A percentile compares a stretch with the other conserved stretches of the same genome.
Conservation (phyloP, 2,329 filamentous ascomycete genomes). For the Cryphonectria naterciae region DNA sequence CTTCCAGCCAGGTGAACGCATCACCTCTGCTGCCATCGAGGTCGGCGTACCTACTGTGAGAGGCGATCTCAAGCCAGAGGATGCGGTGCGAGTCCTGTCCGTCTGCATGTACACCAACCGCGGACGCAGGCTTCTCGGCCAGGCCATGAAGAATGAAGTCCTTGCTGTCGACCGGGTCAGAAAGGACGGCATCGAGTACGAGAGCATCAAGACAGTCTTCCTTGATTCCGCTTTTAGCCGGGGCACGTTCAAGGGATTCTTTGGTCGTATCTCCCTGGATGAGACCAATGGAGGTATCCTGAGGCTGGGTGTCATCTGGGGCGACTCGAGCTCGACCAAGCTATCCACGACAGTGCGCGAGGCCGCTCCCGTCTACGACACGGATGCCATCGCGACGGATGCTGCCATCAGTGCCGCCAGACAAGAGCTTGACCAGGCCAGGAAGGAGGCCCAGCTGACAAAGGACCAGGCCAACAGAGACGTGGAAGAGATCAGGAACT, state of each 20-base stretch:
- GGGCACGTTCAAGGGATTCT: slow-evolving; percentile 12
- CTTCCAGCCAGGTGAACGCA: neutral
- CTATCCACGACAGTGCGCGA: neutral
- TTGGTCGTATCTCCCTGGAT: neutral
- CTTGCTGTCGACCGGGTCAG: neutral
- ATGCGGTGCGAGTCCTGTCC: neutral
- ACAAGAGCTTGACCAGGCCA: neutral
- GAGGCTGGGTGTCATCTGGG: slow-evolving; percentile 5
- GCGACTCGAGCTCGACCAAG: slow-evolving; percentile 8
- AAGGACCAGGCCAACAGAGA: neutral
- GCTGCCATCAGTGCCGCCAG: neutral
- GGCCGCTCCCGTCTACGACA: slow-evolving; percentile 12
- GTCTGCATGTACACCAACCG: slow-evolving; percentile 13
- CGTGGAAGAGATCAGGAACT: neutral
- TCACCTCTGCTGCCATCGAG: slow-evolving; percentile 7
- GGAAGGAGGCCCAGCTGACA: neutral
- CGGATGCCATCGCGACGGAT: slow-evolving; percentile 1
- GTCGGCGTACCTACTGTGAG: neutral
- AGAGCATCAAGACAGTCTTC: neutral
- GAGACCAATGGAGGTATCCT: neutral
- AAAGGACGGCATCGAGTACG: slow-evolving; percentile 7
- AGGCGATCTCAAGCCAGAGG: neutral
- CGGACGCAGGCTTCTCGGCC: slow-evolving; percentile 2
- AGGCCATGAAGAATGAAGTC: slow-evolving; percentile 6
- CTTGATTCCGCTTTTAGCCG: neutral